Evolutionary conservation across 768 basidiomycete genomes (phyloP), one percentile per base, ranked within the genome.

Genomic region (Lyophyllum shimeji): DNA sequence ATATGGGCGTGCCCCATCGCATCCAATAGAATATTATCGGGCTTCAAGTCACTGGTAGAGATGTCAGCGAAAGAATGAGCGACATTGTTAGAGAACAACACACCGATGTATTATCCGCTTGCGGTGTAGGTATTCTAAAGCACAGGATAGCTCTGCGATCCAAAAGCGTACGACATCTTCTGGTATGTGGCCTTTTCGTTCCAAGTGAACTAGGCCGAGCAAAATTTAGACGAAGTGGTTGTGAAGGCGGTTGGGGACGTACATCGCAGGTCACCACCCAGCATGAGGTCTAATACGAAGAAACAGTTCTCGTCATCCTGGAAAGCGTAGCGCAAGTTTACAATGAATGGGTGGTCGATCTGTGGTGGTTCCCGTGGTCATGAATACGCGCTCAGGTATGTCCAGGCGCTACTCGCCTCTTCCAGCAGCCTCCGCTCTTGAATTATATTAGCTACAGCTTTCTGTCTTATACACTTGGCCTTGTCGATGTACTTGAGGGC

Each of bases 401-500:
- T 29, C 46, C 48, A 27, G 34, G 57, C 24, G 53, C 42, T 46
- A 62, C 71, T 57, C 46, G 91, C 95, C 84, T 98, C 95, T 72
- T 98, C 95, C 21, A 98, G 77, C 43, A 98, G 76, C 48, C 93
- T 80, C 27, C 95, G 83, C 72, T 98, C 95, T 71, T 98, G 95
- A 53, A 98, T 92, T 64, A 93, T 87, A 69, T 97, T 95, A 23
- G 89, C 90, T 9, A 95, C 83, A 11, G 95, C 93, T 71, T 89
- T 92, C 76, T 94, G 93, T 67, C 87, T 87, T 57, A 94, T 87
- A 71, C 94, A 92, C 67, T 86, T 87, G 45, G 91, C 81, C 73
- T 98, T 98, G 73, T 98, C 95, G 76, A 98, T 95, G 76, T 98
- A 98, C 68, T 98, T 98, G 74, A 98, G 85, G 20, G 95, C 95